A percentile compares a stretch with the other conserved stretches of the same genome.
These are phyloP conservation scores for Ustulina deusta DNA, from an alignment of 2,329 filamentous ascomycete species.

Conservation along the genomic window DNA sequence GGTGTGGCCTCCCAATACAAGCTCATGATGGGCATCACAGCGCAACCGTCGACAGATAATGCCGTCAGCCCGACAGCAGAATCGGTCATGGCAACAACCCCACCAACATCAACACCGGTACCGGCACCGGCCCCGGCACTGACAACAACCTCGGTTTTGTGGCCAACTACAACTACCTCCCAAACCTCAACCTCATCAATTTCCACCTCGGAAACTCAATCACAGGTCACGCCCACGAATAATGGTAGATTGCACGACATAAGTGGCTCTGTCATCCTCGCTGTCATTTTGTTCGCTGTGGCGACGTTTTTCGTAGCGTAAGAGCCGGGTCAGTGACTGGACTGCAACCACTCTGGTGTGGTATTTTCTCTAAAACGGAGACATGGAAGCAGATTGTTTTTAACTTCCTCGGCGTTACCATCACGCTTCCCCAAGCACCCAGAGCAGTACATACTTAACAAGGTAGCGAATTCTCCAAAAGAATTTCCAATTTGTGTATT, in stretches of 20 bases:
- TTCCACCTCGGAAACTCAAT: background rate
- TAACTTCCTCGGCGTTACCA: background rate
- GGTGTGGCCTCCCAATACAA: slow-evolving; percentile 44
- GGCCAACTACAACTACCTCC: background rate
- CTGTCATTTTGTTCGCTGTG: background rate
- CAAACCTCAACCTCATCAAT: background rate
- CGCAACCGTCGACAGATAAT: slow-evolving; percentile 22
- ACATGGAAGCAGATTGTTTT: background rate
- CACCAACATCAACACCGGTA: background rate
- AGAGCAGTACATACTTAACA: background rate
- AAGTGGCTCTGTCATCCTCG: too few species aligned
- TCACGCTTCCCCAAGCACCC: background rate
- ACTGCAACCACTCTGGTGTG: background rate
- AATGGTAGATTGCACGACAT: background rate
- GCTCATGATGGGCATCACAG: slow-evolving; percentile 46
- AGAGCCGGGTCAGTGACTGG: background rate
- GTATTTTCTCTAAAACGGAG: background rate
- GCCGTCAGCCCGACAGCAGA: slow-evolving; percentile 12
- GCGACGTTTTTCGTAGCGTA: background rate
- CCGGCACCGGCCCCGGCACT: background rate
- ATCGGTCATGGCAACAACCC: background rate
- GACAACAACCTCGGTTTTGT: background rate
- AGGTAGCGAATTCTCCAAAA: background rate
- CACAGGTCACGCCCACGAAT: background rate
- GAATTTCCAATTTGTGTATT: background rate